Percentiles rank a stretch among this genome's conserved stretches.
Conservation (phyloP, 2,329 filamentous ascomycete genomes). For the Ceratocystis alfenasii region DNA sequence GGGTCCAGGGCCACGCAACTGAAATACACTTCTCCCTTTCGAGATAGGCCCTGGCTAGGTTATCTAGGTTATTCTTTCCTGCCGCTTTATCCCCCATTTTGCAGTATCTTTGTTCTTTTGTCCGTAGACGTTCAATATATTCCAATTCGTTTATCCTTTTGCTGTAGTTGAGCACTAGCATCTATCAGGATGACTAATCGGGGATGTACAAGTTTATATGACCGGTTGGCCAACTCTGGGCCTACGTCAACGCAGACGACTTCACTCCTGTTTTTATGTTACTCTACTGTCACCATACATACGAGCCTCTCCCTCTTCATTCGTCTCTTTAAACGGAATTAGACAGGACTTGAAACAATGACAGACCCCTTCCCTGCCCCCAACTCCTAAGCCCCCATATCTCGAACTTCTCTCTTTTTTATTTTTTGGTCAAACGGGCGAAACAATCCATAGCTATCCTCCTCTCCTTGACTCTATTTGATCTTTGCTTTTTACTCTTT, state of each 20-base stretch:
- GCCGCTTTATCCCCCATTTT: background rate
- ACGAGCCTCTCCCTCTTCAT: background rate
- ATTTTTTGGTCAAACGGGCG: background rate
- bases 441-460: background rate
- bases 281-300: too few relatives aligned
- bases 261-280: too few relatives aligned
- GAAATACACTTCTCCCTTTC: background rate
- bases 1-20: background rate
- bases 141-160: too few relatives aligned
- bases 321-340: constrained; percentile 3
- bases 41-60: background rate
- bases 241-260: too few relatives aligned
- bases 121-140: too few relatives aligned
- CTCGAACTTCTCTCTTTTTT: background rate
- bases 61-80: background rate
- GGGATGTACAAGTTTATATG: background rate
- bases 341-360: background rate
- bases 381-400: too few relatives aligned
- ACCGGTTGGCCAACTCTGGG: too few relatives aligned
- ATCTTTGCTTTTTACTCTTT: background rate
- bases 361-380: too few relatives aligned
- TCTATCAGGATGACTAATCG: too few relatives aligned
- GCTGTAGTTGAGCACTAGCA: background rate
- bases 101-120: background rate
- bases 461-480: background rate